A percentile compares a stretch with the other conserved stretches of the same genome.
These are phyloP conservation scores for Trypanosomatidae sp. DNA, from an alignment of 208 protist species.

Conservation along the genomic window DNA sequence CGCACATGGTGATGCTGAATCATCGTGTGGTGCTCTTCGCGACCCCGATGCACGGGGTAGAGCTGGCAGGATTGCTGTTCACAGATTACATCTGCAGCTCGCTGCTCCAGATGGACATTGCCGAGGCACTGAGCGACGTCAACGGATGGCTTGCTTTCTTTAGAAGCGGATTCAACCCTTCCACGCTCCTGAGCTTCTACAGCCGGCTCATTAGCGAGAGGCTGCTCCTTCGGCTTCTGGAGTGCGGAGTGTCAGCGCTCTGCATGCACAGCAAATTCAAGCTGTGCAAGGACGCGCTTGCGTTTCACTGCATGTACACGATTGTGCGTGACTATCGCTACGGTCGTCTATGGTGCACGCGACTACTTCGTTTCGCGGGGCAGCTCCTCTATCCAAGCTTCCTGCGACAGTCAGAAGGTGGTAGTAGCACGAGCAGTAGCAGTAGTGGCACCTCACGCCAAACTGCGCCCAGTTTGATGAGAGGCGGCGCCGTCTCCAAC, in stretches of 20 bases:
- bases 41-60: slow-evolving; percentile 29
- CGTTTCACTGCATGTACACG: slow-evolving; percentile 49
- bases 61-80: slow-evolving; percentile 47
- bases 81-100: slow-evolving; percentile 54
- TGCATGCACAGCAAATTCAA: slow-evolving; percentile 25
- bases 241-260: slow-evolving; percentile 49
- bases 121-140: slow-evolving; percentile 38
- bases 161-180: slow-evolving; percentile 22
- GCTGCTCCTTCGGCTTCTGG: slow-evolving; percentile 44
- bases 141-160: slow-evolving; percentile 27
- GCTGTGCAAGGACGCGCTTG: slow-evolving; percentile 53
- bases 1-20: not conserved
- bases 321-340: slow-evolving; percentile 68
- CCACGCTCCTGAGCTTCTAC: slow-evolving; percentile 27
- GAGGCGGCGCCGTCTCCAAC: not conserved
- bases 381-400: slow-evolving; percentile 34
- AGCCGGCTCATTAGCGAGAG: slow-evolving; percentile 32
- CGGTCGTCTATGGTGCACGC: slow-evolving; percentile 48
- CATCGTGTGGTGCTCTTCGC: slow-evolving; percentile 27
- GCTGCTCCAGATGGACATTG: slow-evolving; percentile 45
- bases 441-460: not conserved
- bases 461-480: not conserved
- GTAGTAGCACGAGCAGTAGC: not conserved
- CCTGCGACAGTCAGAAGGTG: slow-evolving; percentile 17
- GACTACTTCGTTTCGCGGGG: slow-evolving; percentile 23